A percentile compares a stretch with the other conserved stretches of the same genome.
These are phyloP conservation scores for Pilaira anomala DNA, from an alignment of 192 early-diverging fungal species.

Conservation along the genomic window DNA sequence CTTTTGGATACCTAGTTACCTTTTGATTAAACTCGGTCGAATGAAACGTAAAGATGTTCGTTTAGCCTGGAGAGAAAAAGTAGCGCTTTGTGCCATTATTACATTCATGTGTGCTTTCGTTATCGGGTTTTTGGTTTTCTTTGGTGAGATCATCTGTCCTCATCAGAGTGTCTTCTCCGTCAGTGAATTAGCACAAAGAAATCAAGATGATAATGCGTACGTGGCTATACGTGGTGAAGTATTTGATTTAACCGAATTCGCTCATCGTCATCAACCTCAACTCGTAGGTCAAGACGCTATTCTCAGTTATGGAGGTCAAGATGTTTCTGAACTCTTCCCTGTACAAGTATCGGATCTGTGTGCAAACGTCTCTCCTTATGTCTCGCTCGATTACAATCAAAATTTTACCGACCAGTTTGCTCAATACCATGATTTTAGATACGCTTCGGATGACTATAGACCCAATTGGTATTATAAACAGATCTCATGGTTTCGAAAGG, in stretches of 20 bases:
- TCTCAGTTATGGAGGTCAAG: slow-evolving; percentile 56
- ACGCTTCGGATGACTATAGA: slow-evolving; percentile 53
- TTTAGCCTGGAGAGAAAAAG: slow-evolving; percentile 97
- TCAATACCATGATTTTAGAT: slow-evolving; percentile 71
- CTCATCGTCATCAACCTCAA: slow-evolving; percentile 45
- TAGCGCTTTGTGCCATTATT: slow-evolving; percentile 85
- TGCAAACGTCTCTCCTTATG: slow-evolving; percentile 46
- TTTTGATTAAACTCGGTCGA: slow-evolving; percentile 65
- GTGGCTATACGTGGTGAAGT: slow-evolving; percentile 76
- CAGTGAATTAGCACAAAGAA: slow-evolving; percentile 44
- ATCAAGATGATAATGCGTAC: slow-evolving; percentile 50
- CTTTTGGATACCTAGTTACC: slow-evolving; percentile 76
- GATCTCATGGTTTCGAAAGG: slow-evolving; percentile 54
- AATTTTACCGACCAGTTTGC: slow-evolving; percentile 46
- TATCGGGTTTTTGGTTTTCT: slow-evolving; percentile 79
- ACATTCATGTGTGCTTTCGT: slow-evolving; percentile 70
- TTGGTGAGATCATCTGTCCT: slow-evolving; percentile 73
- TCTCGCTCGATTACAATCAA: slow-evolving; percentile 46
- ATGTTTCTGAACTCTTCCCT: slow-evolving; percentile 66
- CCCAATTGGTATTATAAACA: slow-evolving; percentile 68
- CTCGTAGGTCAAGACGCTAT: slow-evolving; percentile 54
- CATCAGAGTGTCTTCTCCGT: slow-evolving; percentile 67
- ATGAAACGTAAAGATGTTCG: slow-evolving; percentile 78
- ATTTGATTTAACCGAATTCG: slow-evolving; percentile 69
- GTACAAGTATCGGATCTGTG: slow-evolving; percentile 67